phyloP scores from a whole-genome alignment of 148 eudicot species.

The Cornus kousa region DNA sequence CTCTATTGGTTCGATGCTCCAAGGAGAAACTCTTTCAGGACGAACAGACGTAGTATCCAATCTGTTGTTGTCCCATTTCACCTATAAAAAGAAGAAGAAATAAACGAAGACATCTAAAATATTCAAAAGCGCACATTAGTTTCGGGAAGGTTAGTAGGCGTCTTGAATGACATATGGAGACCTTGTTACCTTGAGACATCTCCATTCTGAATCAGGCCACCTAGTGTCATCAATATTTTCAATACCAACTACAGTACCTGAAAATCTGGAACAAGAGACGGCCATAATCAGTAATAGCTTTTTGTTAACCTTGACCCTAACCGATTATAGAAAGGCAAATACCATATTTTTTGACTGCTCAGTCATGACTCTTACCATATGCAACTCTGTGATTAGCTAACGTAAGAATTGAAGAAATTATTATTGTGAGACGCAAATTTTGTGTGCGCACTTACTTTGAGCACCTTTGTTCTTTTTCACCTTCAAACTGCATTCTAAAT shows the following conservation, averaged over 20 bases:
- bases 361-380: not conserved
- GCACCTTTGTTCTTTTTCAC: constrained; percentile 8
- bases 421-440: not conserved
- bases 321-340: not conserved
- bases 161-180: not conserved
- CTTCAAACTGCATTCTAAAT: constrained; percentile 17
- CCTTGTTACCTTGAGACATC: constrained; percentile 18
- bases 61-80: constrained; percentile 18
- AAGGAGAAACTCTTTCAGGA: constrained; percentile 23
- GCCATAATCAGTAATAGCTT: not conserved
- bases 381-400: not conserved
- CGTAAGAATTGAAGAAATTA: not conserved
- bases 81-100: not conserved
- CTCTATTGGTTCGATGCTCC: constrained; percentile 20
- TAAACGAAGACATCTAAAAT: no score
- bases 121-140: not conserved
- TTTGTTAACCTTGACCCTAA: no score
- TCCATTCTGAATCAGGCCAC: constrained; percentile 25
- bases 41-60: not conserved
- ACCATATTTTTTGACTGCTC: no score
- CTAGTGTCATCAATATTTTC: constrained; percentile 14
- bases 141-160: not conserved
- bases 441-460: constrained; percentile 1
- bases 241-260: constrained; percentile 17
- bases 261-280: constrained; percentile 8